Percentiles rank a stretch among this genome's conserved stretches.
These are phyloP conservation scores for Ogataea corticis DNA, from an alignment of 805 yeast species.

Conservation along the genomic window DNA sequence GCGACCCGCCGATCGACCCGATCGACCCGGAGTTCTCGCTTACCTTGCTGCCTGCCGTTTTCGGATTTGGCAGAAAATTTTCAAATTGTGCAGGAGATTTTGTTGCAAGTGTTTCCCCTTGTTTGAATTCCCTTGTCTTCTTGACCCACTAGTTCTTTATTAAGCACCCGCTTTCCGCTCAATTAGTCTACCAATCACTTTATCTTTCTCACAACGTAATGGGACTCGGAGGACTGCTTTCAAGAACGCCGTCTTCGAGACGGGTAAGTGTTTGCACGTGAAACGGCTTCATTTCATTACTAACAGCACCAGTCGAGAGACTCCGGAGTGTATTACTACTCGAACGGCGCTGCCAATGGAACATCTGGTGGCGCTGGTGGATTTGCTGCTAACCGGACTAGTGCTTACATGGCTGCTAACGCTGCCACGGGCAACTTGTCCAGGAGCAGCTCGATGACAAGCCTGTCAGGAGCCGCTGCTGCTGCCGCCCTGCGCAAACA, in stretches of 20 bases:
- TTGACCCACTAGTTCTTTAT: neutral
- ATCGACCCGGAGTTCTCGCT: neutral
- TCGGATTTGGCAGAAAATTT: constrained; percentile 1
- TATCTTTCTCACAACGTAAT: constrained; percentile 7
- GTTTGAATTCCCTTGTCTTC: neutral
- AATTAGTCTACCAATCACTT: too few species aligned
- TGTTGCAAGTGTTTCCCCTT: constrained; percentile 5
- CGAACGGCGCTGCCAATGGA: constrained; percentile 1
- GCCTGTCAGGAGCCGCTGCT: constrained; percentile 33
- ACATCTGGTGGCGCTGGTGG: neutral
- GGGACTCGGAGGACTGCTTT: constrained; percentile 28
- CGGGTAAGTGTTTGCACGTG: constrained; percentile 22
- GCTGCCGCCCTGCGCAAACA: constrained; percentile 33
- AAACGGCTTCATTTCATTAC: neutral
- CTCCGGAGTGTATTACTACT: constrained; percentile 28
- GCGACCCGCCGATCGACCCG: neutral
- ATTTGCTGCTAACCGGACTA: constrained; percentile 5
- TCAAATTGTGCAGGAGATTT: constrained; percentile 1
- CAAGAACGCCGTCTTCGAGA: constrained; percentile 28
- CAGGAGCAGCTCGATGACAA: constrained; percentile 27
- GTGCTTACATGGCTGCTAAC: constrained; percentile 28
- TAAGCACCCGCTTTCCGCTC: too few species aligned
- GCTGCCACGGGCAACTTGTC: constrained; percentile 23
- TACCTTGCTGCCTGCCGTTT: neutral
- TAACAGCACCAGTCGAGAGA: constrained; percentile 23